Percentiles rank a stretch among this genome's conserved stretches.
These are phyloP conservation scores for Panellus pusillus DNA, from an alignment of 768 basidiomycete species.

Conservation along the genomic window DNA sequence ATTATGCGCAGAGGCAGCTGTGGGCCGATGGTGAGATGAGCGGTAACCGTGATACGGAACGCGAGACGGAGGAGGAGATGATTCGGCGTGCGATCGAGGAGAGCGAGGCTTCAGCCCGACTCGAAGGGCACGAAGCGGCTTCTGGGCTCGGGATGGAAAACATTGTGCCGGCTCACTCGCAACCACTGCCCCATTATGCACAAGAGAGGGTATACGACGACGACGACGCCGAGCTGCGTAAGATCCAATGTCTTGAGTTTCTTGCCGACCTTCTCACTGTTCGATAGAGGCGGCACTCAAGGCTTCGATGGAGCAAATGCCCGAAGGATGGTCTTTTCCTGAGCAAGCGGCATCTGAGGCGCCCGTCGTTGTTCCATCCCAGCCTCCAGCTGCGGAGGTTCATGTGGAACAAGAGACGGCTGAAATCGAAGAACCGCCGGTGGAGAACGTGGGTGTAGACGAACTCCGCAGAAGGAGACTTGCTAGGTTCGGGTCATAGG, in stretches of 20 bases:
- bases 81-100: constrained; percentile 61
- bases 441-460: constrained; percentile 16
- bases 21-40: constrained; percentile 40
- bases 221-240: constrained; percentile 76
- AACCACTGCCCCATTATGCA: constrained; percentile 4
- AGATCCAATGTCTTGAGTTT: background rate
- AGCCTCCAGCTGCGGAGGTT: background rate
- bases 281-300: constrained; percentile 67
- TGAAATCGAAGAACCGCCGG: background rate
- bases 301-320: constrained; percentile 72
- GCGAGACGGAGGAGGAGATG: constrained; percentile 58
- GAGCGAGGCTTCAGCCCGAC: constrained; percentile 48
- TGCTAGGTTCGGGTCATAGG: constrained; percentile 18
- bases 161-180: constrained; percentile 2
- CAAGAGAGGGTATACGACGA: constrained; percentile 69
- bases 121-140: constrained; percentile 27
- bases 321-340: constrained; percentile 49
- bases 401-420: background rate
- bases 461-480: constrained; percentile 20
- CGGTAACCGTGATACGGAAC: constrained; percentile 33
- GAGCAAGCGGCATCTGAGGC: constrained; percentile 17
- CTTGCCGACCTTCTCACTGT: background rate
- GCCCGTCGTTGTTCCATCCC: constrained; percentile 3
- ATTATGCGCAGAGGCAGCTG: constrained; percentile 61
- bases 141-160: constrained; percentile 22